phyloP scores from a whole-genome alignment of 164 flowering plant species.

The Aristolochia fimbriata region DNA sequence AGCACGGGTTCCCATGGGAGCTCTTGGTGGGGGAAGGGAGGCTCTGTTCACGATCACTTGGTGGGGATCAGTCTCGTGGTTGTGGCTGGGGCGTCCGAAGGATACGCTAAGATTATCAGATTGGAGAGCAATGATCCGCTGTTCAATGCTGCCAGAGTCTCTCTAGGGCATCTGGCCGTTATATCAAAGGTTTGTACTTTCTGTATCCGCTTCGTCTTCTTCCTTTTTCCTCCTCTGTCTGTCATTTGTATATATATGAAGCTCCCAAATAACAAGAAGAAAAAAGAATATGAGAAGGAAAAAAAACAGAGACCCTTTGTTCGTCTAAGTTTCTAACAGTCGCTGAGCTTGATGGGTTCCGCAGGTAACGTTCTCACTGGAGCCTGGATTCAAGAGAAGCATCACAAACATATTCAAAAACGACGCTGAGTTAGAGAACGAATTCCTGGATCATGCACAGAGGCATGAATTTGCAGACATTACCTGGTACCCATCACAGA shows the following conservation, averaged over 20 bases:
- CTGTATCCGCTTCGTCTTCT: not conserved
- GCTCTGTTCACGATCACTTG: constrained; percentile 75
- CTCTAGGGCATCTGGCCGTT: constrained; percentile 66
- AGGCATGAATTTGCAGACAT: constrained; percentile 75
- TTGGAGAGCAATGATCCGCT: constrained; percentile 28
- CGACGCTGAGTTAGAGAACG: constrained; percentile 46
- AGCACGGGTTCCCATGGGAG: constrained; percentile 84
- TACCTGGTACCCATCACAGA: constrained; percentile 76
- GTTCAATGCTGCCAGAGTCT: constrained; percentile 56
- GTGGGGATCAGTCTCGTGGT: constrained; percentile 53
- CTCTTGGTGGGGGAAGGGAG: constrained; percentile 87
- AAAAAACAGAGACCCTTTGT: too few relatives aligned
- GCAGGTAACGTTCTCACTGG: constrained; percentile 63
- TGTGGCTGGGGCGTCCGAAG: constrained; percentile 44
- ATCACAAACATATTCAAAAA: constrained; percentile 45
- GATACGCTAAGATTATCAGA: constrained; percentile 42
- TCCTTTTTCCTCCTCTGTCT: not conserved
- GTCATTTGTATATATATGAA: too few relatives aligned
- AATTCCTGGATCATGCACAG: constrained; percentile 43
- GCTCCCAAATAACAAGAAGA: too few relatives aligned
- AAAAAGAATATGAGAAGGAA: too few relatives aligned
- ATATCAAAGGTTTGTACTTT: constrained; percentile 58
- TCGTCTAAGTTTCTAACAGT: not conserved
- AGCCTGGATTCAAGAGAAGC: constrained; percentile 69
- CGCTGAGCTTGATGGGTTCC: not conserved